Conservation (phyloP, 371 early-diverging fungal species). For the Nematocida sp. region DNA sequence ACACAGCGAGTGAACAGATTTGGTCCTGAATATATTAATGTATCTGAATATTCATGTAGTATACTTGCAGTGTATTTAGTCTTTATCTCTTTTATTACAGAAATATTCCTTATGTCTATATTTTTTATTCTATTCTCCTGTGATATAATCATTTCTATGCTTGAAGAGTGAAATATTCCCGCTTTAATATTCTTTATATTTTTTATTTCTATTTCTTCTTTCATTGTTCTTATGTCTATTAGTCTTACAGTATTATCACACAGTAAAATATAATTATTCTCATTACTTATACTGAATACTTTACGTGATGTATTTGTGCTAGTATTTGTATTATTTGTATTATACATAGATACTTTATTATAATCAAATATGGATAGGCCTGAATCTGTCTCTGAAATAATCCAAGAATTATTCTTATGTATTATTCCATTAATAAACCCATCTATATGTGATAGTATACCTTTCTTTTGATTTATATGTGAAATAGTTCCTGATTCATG, state of each 20-base stretch:
- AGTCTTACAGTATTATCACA: background rate
- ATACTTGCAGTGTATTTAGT: conserved; percentile 6
- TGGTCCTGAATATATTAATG: conserved; percentile 22
- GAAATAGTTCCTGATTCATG: conserved; percentile 36
- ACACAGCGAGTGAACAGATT: conserved; percentile 16
- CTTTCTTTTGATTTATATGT: background rate
- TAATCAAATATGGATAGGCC: conserved; percentile 5
- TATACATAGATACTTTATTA: background rate
- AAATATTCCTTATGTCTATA: conserved; percentile 29
- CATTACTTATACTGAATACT: conserved; percentile 1
- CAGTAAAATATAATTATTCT: conserved; percentile 5
- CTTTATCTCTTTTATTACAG: background rate
- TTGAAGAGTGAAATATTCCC: conserved; percentile 20
- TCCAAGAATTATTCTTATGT: conserved; percentile 11
- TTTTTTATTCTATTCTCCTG: conserved; percentile 9
- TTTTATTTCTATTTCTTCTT: conserved; percentile 3
- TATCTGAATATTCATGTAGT: conserved; percentile 24
- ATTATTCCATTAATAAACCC: conserved; percentile 11
- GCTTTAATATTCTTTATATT: background rate
- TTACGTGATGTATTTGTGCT: too few species aligned
- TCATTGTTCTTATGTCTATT: conserved; percentile 19
- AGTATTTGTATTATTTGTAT: background rate
- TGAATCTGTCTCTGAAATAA: conserved; percentile 11
- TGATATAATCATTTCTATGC: conserved; percentile 22
- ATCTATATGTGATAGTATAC: background rate